Conservation (phyloP, 1,139 yeast genomes). For the Geotrichum phurueaensis region DNA sequence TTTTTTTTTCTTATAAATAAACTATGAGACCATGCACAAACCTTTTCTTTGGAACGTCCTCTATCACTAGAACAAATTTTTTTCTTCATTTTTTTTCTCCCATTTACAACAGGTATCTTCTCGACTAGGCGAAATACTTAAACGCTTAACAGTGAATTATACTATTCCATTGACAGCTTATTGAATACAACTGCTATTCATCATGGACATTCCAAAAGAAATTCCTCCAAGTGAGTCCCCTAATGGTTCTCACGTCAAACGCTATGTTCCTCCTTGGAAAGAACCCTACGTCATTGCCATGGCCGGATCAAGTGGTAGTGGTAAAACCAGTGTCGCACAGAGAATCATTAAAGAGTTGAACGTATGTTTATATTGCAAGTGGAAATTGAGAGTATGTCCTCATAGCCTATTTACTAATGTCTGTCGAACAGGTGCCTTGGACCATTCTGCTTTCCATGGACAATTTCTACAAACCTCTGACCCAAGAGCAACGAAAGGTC, state of each 20-base stretch:
- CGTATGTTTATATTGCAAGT: slow-evolving; percentile 22
- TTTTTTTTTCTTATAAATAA: too few species aligned
- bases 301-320: slow-evolving; percentile 93
- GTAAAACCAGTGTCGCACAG: slow-evolving; percentile 89
- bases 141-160: background rate
- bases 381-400: background rate
- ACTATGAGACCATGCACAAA: too few species aligned
- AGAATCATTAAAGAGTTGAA: slow-evolving; percentile 67
- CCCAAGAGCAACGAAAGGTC: slow-evolving; percentile 46
- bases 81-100: background rate
- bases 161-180: background rate
- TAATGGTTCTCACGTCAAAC: background rate
- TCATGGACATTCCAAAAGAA: background rate
- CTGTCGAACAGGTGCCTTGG: slow-evolving; percentile 70
- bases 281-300: slow-evolving; percentile 92
- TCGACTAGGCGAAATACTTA: background rate
- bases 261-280: slow-evolving; percentile 78
- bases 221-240: background rate
- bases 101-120: background rate
- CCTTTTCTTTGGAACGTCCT: background rate
- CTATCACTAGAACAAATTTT: background rate
- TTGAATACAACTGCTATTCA: background rate
- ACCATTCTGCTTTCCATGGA: slow-evolving; percentile 87
- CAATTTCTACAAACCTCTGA: slow-evolving; percentile 77
- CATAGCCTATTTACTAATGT: background rate